These are phyloP conservation scores for Rutstroemia sp. DNA, from an alignment of 2,329 filamentous ascomycete species.

Conservation along the genomic window DNA sequence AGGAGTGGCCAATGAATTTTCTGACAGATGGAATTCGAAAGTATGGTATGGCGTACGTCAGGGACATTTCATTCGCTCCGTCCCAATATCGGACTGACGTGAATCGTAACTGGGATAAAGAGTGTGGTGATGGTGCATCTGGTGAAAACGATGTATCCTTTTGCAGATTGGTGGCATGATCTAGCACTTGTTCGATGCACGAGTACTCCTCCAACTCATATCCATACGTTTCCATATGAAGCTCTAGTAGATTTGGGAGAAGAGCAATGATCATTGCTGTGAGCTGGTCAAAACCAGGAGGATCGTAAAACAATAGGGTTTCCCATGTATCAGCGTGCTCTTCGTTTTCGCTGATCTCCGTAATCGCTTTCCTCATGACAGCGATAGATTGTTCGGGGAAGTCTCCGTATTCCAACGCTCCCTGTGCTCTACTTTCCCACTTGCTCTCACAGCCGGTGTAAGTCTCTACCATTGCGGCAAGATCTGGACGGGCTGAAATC, in stretches of 20 bases:
- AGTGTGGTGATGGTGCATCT: background rate
- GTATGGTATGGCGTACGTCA: background rate
- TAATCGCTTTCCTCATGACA: background rate
- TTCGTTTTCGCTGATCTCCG: background rate
- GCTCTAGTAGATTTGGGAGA: background rate
- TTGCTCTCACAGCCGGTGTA: too few species aligned
- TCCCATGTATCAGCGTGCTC: background rate
- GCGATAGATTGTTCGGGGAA: background rate
- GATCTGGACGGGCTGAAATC: background rate
- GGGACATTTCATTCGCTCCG: fast-evolving
- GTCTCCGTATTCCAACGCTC: background rate
- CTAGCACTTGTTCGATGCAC: background rate
- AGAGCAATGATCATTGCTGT: background rate
- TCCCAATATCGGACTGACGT: background rate
- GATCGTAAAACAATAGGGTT: background rate
- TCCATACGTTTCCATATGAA: background rate
- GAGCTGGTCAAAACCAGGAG: background rate
- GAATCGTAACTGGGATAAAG: background rate
- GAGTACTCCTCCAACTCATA: background rate
- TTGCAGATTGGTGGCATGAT: background rate
- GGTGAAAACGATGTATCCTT: background rate
- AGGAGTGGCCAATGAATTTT: background rate
- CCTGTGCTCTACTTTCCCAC: background rate
- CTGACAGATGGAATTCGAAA: background rate
- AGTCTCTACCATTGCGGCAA: background rate